Conservation (phyloP, 1,139 yeast species). For the Zygosaccharomyces sapae region DNA sequence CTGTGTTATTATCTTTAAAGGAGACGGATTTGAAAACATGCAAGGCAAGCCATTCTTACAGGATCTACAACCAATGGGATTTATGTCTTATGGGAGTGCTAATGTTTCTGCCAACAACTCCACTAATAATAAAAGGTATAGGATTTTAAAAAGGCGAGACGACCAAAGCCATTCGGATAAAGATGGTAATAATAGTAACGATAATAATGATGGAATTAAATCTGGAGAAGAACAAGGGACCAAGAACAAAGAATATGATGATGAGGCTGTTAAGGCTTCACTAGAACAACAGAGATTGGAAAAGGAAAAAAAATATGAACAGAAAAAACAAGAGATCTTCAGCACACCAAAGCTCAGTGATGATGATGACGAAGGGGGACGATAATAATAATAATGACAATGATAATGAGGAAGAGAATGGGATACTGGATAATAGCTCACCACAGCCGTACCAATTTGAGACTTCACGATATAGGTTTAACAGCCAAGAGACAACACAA, state of each 20-base stretch:
- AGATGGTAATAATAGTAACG: neutral
- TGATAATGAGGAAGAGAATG: slow-evolving; percentile 3
- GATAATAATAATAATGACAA: slow-evolving; percentile 9
- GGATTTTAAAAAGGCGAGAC: slow-evolving; percentile 11
- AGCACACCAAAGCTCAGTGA: slow-evolving; percentile 10
- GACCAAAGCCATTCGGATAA: neutral
- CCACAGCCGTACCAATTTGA: slow-evolving; percentile 31
- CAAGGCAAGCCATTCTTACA: slow-evolving; percentile 20
- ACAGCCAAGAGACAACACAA: slow-evolving; percentile 3
- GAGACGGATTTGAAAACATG: slow-evolving; percentile 23
- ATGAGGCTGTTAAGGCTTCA: slow-evolving; percentile 6
- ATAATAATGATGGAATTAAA: too few species aligned
- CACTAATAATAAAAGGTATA: slow-evolving; percentile 11
- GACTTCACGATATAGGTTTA: slow-evolving; percentile 23
- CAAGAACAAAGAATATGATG: neutral
- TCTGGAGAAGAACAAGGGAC: too few species aligned
- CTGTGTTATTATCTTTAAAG: slow-evolving; percentile 42
- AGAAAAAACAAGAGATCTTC: slow-evolving; percentile 24
- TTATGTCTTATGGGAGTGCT: neutral
- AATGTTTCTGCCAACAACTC: neutral
- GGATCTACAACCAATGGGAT: slow-evolving; percentile 18
- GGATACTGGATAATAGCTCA: slow-evolving; percentile 16
- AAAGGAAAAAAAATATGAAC: slow-evolving; percentile 23
- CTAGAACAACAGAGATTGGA: slow-evolving; percentile 22
- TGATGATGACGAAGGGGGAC: slow-evolving; percentile 4